These are phyloP conservation scores for Porogramme epimiltina DNA, from an alignment of 1,284 basidiomycete species.

Conservation along the genomic window DNA sequence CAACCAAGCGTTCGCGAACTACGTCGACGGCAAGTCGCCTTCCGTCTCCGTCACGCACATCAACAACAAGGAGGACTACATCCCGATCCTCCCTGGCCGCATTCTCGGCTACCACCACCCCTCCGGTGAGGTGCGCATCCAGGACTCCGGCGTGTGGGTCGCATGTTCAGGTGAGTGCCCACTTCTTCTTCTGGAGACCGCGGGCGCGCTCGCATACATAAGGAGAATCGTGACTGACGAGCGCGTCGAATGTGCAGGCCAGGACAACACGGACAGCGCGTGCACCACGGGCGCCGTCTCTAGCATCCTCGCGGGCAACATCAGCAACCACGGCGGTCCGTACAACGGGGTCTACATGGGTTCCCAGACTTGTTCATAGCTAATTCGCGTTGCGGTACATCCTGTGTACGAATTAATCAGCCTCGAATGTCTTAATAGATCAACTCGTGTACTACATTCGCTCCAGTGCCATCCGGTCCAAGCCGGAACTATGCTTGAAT, in stretches of 20 bases:
- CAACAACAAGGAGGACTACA: constrained; percentile 32
- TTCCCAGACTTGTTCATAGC: no score
- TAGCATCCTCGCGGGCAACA: constrained; percentile 45
- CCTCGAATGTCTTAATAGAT: no score
- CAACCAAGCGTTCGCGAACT: constrained; percentile 58
- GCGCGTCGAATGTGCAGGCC: no score
- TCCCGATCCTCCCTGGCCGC: constrained; percentile 43
- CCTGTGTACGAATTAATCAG: no score
- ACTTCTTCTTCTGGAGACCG: no score
- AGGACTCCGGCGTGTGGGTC: constrained; percentile 47
- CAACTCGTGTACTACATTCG: no score
- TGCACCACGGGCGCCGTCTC: constrained; percentile 61
- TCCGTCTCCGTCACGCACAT: constrained; percentile 39
- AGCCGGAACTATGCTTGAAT: no score
- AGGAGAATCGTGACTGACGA: no score
- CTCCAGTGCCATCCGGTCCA: no score
- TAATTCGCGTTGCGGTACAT: no score
- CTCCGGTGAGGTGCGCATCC: constrained; percentile 61
- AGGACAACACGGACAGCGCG: constrained; percentile 52
- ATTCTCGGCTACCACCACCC: constrained; percentile 58
- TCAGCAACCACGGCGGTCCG: constrained; percentile 55
- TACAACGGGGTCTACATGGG: constrained; percentile 60
- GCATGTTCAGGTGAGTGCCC: no score
- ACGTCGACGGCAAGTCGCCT: constrained; percentile 46
- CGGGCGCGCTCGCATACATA: no score